These are phyloP conservation scores for Leccinum pachyderme DNA, from an alignment of 1,284 basidiomycete species.

Conservation along the genomic window DNA sequence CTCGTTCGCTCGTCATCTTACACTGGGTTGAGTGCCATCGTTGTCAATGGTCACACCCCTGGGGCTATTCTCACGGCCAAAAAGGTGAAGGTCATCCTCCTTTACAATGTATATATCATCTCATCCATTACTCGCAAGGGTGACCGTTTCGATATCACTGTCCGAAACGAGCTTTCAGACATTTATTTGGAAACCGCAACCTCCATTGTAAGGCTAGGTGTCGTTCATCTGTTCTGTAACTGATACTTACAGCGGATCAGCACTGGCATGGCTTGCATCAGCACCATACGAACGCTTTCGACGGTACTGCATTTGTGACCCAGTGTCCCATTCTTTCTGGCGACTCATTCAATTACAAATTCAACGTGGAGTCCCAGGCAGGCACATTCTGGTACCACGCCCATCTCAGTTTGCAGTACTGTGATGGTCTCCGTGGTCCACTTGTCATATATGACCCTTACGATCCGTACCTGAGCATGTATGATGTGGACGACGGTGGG, in stretches of 20 bases:
- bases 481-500: slow-evolving; percentile 38
- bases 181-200: slow-evolving; percentile 31
- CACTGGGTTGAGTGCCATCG: slow-evolving; percentile 18
- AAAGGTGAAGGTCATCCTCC: slow-evolving; percentile 31
- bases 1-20: not conserved
- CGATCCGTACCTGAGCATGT: slow-evolving; percentile 32
- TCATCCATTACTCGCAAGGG: slow-evolving; percentile 35
- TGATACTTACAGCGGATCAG: slow-evolving; percentile 15
- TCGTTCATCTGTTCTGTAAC: slow-evolving; percentile 14
- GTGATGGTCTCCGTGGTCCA: slow-evolving; percentile 32
- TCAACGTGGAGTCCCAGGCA: slow-evolving; percentile 30
- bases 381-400: slow-evolving; percentile 50
- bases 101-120: slow-evolving; percentile 29
- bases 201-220: slow-evolving; percentile 26
- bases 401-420: slow-evolving; percentile 37
- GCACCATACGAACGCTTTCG: slow-evolving; percentile 22
- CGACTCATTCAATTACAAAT: slow-evolving; percentile 40
- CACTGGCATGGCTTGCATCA: slow-evolving; percentile 40
- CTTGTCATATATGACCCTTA: slow-evolving; percentile 36
- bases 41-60: slow-evolving; percentile 26
- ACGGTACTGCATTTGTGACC: slow-evolving; percentile 37
- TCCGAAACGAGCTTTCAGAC: slow-evolving; percentile 29
- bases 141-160: slow-evolving; percentile 25
- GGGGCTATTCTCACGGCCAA: slow-evolving; percentile 24
- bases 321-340: slow-evolving; percentile 47